phyloP scores from a whole-genome alignment of 2,329 filamentous ascomycete species.

The Diplodia seriata region DNA sequence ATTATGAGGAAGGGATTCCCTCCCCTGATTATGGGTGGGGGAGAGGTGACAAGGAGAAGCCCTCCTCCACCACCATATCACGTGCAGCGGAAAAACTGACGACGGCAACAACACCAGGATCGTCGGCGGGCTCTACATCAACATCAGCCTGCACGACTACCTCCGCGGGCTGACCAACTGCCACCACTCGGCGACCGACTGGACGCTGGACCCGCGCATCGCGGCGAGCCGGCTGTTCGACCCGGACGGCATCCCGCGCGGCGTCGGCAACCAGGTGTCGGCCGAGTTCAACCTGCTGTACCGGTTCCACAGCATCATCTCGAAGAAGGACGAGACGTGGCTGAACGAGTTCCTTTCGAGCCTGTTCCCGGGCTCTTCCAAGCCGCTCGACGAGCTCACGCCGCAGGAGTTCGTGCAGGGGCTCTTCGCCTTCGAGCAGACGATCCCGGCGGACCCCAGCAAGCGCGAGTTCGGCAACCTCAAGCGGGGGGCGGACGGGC shows the following conservation, averaged over 20 bases:
- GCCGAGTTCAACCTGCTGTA: conserved; percentile 63
- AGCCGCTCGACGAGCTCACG: conserved; percentile 35
- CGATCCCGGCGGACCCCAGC: conserved; percentile 37
- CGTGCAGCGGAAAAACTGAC: too few species aligned
- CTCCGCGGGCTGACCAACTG: conserved; percentile 45
- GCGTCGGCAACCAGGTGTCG: conserved; percentile 59
- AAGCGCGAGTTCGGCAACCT: conserved; percentile 45
- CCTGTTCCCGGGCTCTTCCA: conserved; percentile 38
- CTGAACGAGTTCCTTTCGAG: conserved; percentile 48
- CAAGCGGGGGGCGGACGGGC: conserved; percentile 54
- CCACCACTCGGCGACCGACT: conserved; percentile 52
- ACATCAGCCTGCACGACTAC: conserved; percentile 51
- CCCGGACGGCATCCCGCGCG: conserved; percentile 47
- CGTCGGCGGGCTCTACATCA: conserved; percentile 45
- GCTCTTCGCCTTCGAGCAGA: conserved; percentile 36
- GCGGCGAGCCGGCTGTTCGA: conserved; percentile 40
- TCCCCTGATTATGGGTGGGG: too few species aligned
- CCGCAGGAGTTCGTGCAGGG: conserved; percentile 40
- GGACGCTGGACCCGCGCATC: conserved; percentile 54
- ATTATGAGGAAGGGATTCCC: too few species aligned
- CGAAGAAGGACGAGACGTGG: conserved; percentile 55
- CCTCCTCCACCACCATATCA: too few species aligned
- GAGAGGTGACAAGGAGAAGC: too few species aligned
- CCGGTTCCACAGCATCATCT: conserved; percentile 58
- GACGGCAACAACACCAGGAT: conserved; percentile 35